phyloP scores from a whole-genome alignment of 257 asterid species.

The Euphrasia confusa region DNA sequence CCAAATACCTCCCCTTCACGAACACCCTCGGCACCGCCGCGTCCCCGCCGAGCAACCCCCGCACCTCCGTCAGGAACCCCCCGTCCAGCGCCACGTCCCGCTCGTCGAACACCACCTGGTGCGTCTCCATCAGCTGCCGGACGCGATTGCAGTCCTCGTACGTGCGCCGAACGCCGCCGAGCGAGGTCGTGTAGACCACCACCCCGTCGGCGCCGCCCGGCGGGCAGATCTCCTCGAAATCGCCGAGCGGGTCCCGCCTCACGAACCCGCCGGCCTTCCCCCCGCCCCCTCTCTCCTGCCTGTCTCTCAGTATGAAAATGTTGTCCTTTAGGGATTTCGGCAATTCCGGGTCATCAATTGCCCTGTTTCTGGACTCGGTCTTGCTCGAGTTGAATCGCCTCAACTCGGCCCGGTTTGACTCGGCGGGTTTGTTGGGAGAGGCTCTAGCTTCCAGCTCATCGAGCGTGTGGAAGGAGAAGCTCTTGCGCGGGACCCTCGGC shows the following conservation, averaged over 20 bases:
- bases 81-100: constrained; percentile 79
- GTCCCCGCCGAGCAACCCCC: constrained; percentile 52
- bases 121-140: constrained; percentile 59
- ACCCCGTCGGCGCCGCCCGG: constrained; percentile 68
- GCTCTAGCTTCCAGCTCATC: constrained; percentile 69
- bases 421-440: constrained; percentile 27
- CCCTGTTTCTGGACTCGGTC: constrained; percentile 12
- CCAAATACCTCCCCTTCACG: constrained; percentile 85
- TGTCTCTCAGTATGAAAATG: constrained; percentile 66
- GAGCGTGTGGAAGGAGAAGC: constrained; percentile 64
- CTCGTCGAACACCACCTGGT: constrained; percentile 76
- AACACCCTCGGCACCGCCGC: constrained; percentile 69
- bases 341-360: constrained; percentile 1
- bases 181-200: constrained; percentile 84
- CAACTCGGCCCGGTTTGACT: constrained; percentile 18
- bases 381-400: constrained; percentile 22
- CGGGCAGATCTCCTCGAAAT: constrained; percentile 66
- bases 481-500: constrained; percentile 34
- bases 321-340: constrained; percentile 64
- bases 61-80: constrained; percentile 52
- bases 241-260: constrained; percentile 54
- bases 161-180: constrained; percentile 86
- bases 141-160: constrained; percentile 71
- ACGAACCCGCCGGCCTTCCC: constrained; percentile 46
- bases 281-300: constrained; percentile 52